Percentiles rank a stretch among this genome's conserved stretches.
Conservation (phyloP, 352 stramenopile genomes). For the Phytopythium sindhum region DNA sequence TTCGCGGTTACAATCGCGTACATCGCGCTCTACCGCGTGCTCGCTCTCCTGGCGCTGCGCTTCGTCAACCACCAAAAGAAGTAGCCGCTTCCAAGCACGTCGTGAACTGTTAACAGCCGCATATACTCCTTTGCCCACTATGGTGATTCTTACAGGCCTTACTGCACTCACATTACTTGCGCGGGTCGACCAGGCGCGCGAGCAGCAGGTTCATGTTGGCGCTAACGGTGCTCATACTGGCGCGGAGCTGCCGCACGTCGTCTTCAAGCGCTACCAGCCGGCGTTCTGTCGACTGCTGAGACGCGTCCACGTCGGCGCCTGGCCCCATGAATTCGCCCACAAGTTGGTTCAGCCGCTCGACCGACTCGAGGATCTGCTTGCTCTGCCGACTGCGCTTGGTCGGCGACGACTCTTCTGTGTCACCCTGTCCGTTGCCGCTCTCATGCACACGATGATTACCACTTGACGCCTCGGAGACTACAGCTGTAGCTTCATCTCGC, state of each 20-base stretch:
- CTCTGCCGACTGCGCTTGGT: slow-evolving; percentile 4
- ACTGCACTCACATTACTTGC: background rate
- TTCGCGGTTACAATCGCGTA: slow-evolving; percentile 21
- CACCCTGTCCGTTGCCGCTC: background rate
- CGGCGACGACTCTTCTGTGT: background rate
- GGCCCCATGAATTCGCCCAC: slow-evolving; percentile 10
- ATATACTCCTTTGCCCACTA: background rate
- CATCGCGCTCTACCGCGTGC: slow-evolving; percentile 27
- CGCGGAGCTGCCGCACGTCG: slow-evolving; percentile 4
- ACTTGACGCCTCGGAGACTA: background rate
- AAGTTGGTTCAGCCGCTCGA: slow-evolving; percentile 10
- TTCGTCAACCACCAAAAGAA: slow-evolving; percentile 30
- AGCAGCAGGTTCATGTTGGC: slow-evolving; percentile 10
- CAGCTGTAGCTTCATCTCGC: background rate
- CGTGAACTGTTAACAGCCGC: background rate
- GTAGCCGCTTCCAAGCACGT: background rate
- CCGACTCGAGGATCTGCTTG: slow-evolving; percentile 11
- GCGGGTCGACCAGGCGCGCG: background rate
- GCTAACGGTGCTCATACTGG: slow-evolving; percentile 8
- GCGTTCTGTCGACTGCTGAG: slow-evolving; percentile 1
- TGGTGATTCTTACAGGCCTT: background rate
- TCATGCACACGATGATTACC: background rate
- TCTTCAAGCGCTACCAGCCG: slow-evolving; percentile 9
- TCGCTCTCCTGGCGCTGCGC: slow-evolving; percentile 24
- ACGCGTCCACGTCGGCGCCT: background rate